phyloP scores from a whole-genome alignment of 306 rosid species.

The Elaeagnus macrophylla region DNA sequence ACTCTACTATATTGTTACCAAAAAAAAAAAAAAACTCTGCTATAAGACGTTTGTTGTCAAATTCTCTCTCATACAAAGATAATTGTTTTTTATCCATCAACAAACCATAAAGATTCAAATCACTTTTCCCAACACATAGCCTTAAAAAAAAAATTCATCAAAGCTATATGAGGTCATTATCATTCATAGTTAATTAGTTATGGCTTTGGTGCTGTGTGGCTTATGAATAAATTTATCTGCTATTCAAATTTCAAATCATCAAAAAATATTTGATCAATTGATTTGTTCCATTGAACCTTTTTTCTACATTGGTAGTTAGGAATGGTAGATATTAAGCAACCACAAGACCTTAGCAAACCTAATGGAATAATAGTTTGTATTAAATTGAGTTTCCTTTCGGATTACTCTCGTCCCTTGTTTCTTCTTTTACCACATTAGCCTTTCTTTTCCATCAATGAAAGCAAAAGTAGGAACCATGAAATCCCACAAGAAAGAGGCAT shows the following conservation, averaged over 20 bases:
- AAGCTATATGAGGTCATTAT: constrained; percentile 19
- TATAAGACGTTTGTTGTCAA: too few species aligned
- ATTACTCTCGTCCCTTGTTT: constrained; percentile 19
- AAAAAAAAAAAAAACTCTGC: too few species aligned
- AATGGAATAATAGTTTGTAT: constrained; percentile 33
- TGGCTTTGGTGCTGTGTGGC: constrained; percentile 73
- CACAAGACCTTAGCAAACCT: constrained; percentile 45
- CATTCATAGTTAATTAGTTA: constrained; percentile 51
- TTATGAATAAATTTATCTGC: constrained; percentile 60
- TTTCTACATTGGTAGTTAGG: constrained; percentile 52
- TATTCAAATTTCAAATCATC: constrained; percentile 34
- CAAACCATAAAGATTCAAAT: too few species aligned
- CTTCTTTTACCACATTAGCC: constrained; percentile 13
- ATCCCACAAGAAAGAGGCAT: constrained; percentile 33
- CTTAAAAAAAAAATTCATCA: constrained; percentile 1
- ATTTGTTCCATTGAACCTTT: neutral
- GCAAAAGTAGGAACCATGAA: constrained; percentile 29
- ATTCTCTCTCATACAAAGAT: too few species aligned
- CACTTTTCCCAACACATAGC: too few species aligned
- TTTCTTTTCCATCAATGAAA: constrained; percentile 31
- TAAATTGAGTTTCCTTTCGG: constrained; percentile 31
- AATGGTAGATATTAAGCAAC: constrained; percentile 69
- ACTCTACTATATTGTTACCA: too few species aligned
- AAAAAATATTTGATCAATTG: constrained; percentile 2
- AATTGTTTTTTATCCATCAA: too few species aligned